Conservation (phyloP, 441 rosid genomes). For the Geranium incanum region DNA sequence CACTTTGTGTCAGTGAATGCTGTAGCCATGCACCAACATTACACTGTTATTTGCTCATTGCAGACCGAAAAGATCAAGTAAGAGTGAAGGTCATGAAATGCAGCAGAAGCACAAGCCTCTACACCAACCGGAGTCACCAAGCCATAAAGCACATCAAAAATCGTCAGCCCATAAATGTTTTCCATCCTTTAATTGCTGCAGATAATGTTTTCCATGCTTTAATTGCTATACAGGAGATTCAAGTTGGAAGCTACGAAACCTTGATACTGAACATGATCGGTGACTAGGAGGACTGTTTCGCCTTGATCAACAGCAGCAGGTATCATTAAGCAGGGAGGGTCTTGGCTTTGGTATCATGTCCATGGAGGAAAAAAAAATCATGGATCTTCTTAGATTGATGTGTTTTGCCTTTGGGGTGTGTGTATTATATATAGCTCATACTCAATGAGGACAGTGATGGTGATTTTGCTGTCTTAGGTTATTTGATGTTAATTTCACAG, state of each 20-base stretch:
- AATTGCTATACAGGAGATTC: not conserved
- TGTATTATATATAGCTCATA: not conserved
- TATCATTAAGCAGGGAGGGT: not conserved
- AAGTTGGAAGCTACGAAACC: not conserved
- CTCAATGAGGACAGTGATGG: slow-evolving; percentile 1
- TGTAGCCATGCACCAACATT: not conserved
- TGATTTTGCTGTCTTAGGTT: not conserved
- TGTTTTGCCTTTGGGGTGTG: not conserved
- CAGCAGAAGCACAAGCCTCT: not conserved
- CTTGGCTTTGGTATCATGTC: not conserved
- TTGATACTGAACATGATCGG: not conserved
- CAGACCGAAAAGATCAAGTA: not conserved
- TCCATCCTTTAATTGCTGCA: not conserved
- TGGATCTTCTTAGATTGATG: not conserved
- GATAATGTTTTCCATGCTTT: not conserved
- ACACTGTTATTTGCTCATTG: not conserved
- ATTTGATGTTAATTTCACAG: not conserved
- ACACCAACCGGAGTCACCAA: not conserved
- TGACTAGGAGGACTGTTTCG: not conserved
- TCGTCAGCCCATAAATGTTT: not conserved
- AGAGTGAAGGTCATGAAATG: not conserved
- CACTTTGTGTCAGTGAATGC: not conserved
- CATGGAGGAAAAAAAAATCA: not conserved
- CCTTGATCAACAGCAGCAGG: not conserved
- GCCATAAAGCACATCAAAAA: not conserved